These are phyloP conservation scores for Pezicula radicicola DNA, from an alignment of 2,329 filamentous ascomycete species.

Conservation along the genomic window DNA sequence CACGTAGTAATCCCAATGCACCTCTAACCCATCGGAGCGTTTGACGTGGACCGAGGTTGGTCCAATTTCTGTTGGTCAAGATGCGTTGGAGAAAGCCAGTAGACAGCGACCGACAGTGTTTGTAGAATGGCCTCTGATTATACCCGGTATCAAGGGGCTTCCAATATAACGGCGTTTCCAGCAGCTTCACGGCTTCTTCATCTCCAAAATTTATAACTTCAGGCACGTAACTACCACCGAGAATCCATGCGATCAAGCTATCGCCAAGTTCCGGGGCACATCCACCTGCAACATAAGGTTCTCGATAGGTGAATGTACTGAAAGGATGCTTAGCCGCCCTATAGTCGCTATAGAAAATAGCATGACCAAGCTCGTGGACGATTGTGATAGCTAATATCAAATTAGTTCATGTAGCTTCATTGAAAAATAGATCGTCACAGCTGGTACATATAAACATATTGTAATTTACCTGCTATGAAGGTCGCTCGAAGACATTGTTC, in stretches of 20 bases:
- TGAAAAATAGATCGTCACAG: too few relatives aligned
- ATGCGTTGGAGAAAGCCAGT: background rate
- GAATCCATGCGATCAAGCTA: too few relatives aligned
- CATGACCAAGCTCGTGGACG: constrained; percentile 24
- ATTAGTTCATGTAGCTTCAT: too few relatives aligned
- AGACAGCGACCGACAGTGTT: background rate
- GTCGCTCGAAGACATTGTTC: constrained; percentile 17
- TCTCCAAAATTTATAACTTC: too few relatives aligned
- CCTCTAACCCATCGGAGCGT: too few relatives aligned
- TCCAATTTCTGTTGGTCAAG: background rate
- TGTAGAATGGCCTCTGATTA: constrained; percentile 9
- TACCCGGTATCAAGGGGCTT: constrained; percentile 4
- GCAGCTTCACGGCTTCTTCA: background rate
- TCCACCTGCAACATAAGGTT: too few relatives aligned
- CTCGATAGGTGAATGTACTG: too few relatives aligned
- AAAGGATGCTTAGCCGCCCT: background rate
- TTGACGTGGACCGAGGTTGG: too few relatives aligned
- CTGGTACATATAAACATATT: too few relatives aligned
- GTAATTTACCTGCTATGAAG: constrained; percentile 16
- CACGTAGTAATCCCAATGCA: too few relatives aligned
- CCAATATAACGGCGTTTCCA: constrained; percentile 1
- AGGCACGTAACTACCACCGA: too few relatives aligned
- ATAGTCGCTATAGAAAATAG: constrained; percentile 20
- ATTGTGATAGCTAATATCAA: constrained; percentile 13
- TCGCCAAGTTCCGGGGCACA: too few relatives aligned